Percentiles rank a stretch among this genome's conserved stretches.
These are phyloP conservation scores for Ilyonectria sp. DNA, from an alignment of 2,329 filamentous ascomycete genomes.

Conservation along the genomic window DNA sequence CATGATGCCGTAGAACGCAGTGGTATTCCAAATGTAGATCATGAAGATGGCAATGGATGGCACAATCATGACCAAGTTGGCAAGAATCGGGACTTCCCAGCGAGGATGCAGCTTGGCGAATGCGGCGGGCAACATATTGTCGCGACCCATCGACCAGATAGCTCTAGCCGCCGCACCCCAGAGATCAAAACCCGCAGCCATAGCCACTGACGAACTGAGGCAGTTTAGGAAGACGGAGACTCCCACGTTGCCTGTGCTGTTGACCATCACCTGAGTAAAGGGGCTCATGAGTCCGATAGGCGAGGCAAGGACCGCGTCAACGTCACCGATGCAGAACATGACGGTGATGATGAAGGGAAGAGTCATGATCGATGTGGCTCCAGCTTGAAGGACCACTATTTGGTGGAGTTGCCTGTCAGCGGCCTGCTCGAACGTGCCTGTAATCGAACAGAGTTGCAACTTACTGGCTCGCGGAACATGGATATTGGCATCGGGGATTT, in stretches of 20 bases:
- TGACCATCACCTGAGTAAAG: conserved; percentile 26
- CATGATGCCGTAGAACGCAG: conserved; percentile 32
- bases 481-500: conserved; percentile 7
- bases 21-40: conserved; percentile 34
- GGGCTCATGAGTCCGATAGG: conserved; percentile 25
- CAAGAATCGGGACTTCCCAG: conserved; percentile 18
- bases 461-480: conserved; percentile 10
- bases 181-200: conserved; percentile 28
- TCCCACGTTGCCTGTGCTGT: conserved; percentile 22
- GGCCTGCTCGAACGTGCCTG: neutral
- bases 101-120: conserved; percentile 23
- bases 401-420: neutral
- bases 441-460: neutral
- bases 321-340: conserved; percentile 17
- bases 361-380: conserved; percentile 7
- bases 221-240: conserved; percentile 21
- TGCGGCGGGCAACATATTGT: conserved; percentile 21
- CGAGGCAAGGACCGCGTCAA: neutral
- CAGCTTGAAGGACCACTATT: conserved; percentile 9
- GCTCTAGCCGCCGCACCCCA: conserved; percentile 28
- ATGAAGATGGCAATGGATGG: conserved; percentile 23
- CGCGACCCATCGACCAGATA: conserved; percentile 31
- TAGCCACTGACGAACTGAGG: conserved; percentile 16
- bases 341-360: conserved; percentile 17
- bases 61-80: conserved; percentile 20